Evolutionary conservation across 768 basidiomycete species (phyloP).

Genomic region (Calvatia gigantea): DNA sequence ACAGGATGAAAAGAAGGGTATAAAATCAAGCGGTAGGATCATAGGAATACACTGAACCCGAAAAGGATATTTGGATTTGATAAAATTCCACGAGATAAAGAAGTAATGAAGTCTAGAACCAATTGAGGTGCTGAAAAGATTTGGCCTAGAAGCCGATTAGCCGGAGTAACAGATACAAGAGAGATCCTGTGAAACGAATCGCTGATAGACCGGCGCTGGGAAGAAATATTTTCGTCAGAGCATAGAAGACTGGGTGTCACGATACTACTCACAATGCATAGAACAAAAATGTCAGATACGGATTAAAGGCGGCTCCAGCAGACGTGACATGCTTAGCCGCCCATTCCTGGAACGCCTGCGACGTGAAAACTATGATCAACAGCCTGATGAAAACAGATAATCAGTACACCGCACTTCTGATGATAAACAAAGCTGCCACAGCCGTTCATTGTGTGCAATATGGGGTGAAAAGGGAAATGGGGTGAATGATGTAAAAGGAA

Average conservation of each 20-base stretch:
- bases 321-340: constrained; percentile 55
- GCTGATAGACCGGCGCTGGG: constrained; percentile 74
- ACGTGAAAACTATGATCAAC: constrained; percentile 75
- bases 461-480: constrained; percentile 9
- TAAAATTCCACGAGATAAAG: not conserved
- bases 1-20: not conserved
- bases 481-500: constrained; percentile 2
- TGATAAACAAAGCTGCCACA: constrained; percentile 5
- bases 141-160: constrained; percentile 52
- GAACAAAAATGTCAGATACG: constrained; percentile 87
- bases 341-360: constrained; percentile 73
- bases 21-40: not conserved
- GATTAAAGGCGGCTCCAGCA: constrained; percentile 67
- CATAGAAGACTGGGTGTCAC: not conserved
- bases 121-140: not conserved
- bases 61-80: not conserved
- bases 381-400: constrained; percentile 35
- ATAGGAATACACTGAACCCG: constrained; percentile 1
- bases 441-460: not conserved
- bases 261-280: constrained; percentile 39
- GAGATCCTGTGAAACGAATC: constrained; percentile 76
- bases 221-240: constrained; percentile 2
- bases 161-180: constrained; percentile 75
- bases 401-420: constrained; percentile 1
- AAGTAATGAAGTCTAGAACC: not conserved